These are phyloP conservation scores for Rhizopogon vinicolor DNA, from an alignment of 768 basidiomycete species.

Conservation along the genomic window DNA sequence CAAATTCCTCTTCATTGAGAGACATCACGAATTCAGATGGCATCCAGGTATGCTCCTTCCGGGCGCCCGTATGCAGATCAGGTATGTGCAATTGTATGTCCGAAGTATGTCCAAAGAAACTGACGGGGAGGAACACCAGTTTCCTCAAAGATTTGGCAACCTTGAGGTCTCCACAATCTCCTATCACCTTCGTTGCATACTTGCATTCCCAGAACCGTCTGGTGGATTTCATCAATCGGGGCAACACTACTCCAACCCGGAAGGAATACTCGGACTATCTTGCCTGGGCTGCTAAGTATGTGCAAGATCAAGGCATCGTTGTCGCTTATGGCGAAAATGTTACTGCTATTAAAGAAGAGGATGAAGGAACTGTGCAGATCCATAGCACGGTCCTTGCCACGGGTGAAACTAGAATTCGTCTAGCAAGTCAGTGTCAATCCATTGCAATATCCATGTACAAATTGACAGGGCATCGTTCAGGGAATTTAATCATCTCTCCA, in stretches of 20 bases:
- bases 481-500: constrained; percentile 47
- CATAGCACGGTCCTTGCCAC: constrained; percentile 31
- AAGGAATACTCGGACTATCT: constrained; percentile 54
- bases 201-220: constrained; percentile 46
- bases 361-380: constrained; percentile 32
- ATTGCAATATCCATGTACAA: not conserved
- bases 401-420: constrained; percentile 28
- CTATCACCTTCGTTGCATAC: constrained; percentile 48
- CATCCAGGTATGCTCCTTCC: constrained; percentile 54
- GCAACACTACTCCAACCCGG: constrained; percentile 45
- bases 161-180: constrained; percentile 44
- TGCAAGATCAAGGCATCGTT: constrained; percentile 37
- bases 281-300: constrained; percentile 44
- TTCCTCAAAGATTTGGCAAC: constrained; percentile 54
- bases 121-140: constrained; percentile 21
- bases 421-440: constrained; percentile 32
- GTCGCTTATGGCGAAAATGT: constrained; percentile 46
- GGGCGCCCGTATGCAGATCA: constrained; percentile 50
- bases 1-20: constrained; percentile 44
- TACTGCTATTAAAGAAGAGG: constrained; percentile 30
- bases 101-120: not conserved
- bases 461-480: constrained; percentile 14
- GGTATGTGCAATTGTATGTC: constrained; percentile 20
- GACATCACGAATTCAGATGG: constrained; percentile 44
- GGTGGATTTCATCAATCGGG: constrained; percentile 48